phyloP scores from a whole-genome alignment of 2,329 filamentous ascomycete species.

The Pseudonectria foliicola region DNA sequence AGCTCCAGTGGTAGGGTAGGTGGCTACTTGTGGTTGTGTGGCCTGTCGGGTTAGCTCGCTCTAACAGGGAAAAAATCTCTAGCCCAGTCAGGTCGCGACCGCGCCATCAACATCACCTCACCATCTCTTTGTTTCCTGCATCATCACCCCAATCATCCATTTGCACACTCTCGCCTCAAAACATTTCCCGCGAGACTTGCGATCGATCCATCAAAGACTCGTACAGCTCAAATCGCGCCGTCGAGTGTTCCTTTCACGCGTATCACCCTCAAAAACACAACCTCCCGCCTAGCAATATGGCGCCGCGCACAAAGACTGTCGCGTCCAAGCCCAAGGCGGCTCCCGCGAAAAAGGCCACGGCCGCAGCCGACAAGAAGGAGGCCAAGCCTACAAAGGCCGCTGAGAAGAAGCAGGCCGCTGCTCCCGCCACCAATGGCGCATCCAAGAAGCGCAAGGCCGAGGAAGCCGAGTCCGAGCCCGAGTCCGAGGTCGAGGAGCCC shows the following conservation, averaged over 20 bases:
- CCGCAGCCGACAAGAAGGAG: slow-evolving; percentile 16
- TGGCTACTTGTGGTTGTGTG: no score
- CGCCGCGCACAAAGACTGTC: slow-evolving; percentile 23
- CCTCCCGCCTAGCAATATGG: slow-evolving; percentile 21
- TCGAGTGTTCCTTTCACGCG: slow-evolving; percentile 7
- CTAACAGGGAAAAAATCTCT: no score
- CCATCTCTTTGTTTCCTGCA: no score
- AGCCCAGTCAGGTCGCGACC: no score
- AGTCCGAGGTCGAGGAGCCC: slow-evolving; percentile 21
- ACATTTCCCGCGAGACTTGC: no score
- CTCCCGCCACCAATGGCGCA: slow-evolving; percentile 15
- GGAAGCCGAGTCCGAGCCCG: slow-evolving; percentile 19
- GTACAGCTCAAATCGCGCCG: not conserved
- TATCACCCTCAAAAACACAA: slow-evolving; percentile 1
- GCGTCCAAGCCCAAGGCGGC: slow-evolving; percentile 22
- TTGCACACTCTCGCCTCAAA: no score
- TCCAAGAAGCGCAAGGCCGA: slow-evolving; percentile 22
- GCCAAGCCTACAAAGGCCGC: slow-evolving; percentile 12
- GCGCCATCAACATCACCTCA: no score
- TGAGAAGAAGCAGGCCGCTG: slow-evolving; percentile 15
- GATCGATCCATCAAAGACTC: no score
- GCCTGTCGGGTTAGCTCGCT: no score
- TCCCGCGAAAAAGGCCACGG: slow-evolving; percentile 19
- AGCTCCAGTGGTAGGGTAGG: no score
- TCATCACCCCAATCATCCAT: no score